Base-by-base conservation (phyloP, 2,329 filamentous ascomycete genomes). In the Westerdykella sp. region DNA sequence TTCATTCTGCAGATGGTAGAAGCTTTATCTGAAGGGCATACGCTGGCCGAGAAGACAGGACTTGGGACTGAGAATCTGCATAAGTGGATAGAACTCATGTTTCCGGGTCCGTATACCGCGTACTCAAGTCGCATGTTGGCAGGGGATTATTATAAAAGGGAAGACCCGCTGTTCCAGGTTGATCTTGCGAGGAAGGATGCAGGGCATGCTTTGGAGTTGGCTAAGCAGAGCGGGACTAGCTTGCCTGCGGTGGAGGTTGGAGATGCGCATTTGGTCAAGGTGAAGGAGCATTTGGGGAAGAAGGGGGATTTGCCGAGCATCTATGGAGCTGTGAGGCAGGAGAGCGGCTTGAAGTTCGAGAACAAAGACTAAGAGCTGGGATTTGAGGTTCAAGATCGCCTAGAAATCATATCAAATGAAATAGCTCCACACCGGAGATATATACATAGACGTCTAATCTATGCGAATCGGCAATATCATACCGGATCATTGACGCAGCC, bases 1-100 rank as follows among this genome's bases (percentile, higher is more conserved):
- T 90, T 95, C 63, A 77, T 95, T 55, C 64, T 94, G 34, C 85
- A 86, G 69, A 90, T 90, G 77, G 78, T 90, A 18, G 84, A 89
- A 59, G 77, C 86, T 40, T 71, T 95, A 4, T 81, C 85, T 1
- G 87, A 95, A 69, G 85, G 83, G 5, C 78, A 91, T 59, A 80
- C 84, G 1, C 69, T 89, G 5, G 87, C 87, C 5, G 88, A 95
- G 66, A 91, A 90, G 67, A 76, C 78, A 0, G 88, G 88, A 0
- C 70, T 95, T 2, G 87, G 87, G 2, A 75, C 75, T 0, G 78
- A 82, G 1, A 78, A 81, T 31, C 67, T 95, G 46, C 81, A 90
- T 62, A 66, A 80, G 36, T 85, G 89, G 60, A 73, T 95, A 45
- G 79, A 85, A 55, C 69, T 73, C 1, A 76, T 95, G 70, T 86